Base-by-base conservation (phyloP, 2,329 filamentous ascomycete species). In the Fusarium neocosmosporiellum region DNA sequence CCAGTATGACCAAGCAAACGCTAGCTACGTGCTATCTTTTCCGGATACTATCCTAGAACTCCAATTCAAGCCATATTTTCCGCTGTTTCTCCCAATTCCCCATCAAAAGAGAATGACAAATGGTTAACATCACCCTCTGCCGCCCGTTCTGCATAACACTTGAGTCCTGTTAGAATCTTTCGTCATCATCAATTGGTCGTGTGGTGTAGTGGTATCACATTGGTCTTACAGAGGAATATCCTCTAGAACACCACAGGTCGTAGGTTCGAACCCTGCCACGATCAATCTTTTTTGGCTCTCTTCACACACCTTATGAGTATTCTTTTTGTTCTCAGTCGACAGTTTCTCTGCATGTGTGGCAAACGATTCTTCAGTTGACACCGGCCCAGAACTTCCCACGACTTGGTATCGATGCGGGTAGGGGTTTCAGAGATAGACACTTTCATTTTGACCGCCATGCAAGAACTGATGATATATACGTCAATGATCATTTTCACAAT, bases 241-340 rank as follows among this genome's bases (percentile, higher is more conserved):
- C 22, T 62, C 9, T 54, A 18, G 29, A 53, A 29, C 73, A 63
- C 67, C 66, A 63, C 63, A 60, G 73, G 61, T 75, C 72, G 72
- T 72, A 75, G 72, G 73, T 75, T 75, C 72, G 73, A 75, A 64
- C 70, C 73, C 73, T 75, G 73, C 72, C 63, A 61, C 73, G 71
- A 46, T 67, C 60, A 67, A 27, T 11, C 37, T 50, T 33, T 33
- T 58, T 36, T 3, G 1, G n/a, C n/a, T n/a, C n/a, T n/a, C 37
- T 11, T 58, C 22, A 22, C 13, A 27, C 14, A 18, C 22, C 8
- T 27, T 11, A 16, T 18, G 0, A 18, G 11, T 27, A 8, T 27
- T 48, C 14, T 39, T 60, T 65, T 59, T 39, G 24, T 6, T 16
- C 20, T 18, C 7, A 5, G n/a, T 5, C 18, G 5, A 7, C 29